Evolutionary conservation across 176 grass and related monocot species (phyloP), one percentile per base, ranked within the genome.

Genomic region (Musa schizocarpa): DNA sequence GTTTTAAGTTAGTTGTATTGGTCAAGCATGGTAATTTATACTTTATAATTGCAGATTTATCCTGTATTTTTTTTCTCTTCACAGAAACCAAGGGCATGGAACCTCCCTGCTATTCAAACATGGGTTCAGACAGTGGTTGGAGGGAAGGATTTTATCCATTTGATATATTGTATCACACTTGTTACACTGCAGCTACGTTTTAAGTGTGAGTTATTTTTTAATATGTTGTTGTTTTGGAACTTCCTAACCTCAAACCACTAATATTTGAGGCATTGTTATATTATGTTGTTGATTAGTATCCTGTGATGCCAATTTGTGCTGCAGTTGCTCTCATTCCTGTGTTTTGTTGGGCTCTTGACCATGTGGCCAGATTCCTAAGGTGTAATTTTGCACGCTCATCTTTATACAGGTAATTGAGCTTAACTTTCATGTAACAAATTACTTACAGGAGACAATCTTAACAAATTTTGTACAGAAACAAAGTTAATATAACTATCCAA

Each of bases 241-340:
- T 85, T 84, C 74, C 53, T 64, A 49, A 81, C 24, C 29, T 71
- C 22, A 71, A 79, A 20, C 14, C 16, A 79, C 66, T 48, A 75
- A 63, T 83, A 77, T 67, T 72, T 79, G 34, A 48, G 53, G 34
- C 78, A 21, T 19, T 34, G 64, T 63, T 76, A 16, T 25, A 13
- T 8, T 65, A 67, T 78, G 76, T 81, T 68, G 29, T 21, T 52
- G 66, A 76, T 82, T 69, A 67, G 19, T 58, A 13, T 48, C 20
- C 62, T 52, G 17, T 71, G 17, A 68, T 55, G 34, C 77, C 8
- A 48, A 80, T 51, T 82, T 87, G 79, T 78, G 52, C 83, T 49
- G 50, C 90, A 99, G 96, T 95, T 94, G 88, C 84, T 83, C 84
- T 95, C 87, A 81, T 99, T 73, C 90, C 96, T 50, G 86, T 89